Base-by-base conservation (phyloP, 345 rosid species). In the Nephelium lappaceum region DNA sequence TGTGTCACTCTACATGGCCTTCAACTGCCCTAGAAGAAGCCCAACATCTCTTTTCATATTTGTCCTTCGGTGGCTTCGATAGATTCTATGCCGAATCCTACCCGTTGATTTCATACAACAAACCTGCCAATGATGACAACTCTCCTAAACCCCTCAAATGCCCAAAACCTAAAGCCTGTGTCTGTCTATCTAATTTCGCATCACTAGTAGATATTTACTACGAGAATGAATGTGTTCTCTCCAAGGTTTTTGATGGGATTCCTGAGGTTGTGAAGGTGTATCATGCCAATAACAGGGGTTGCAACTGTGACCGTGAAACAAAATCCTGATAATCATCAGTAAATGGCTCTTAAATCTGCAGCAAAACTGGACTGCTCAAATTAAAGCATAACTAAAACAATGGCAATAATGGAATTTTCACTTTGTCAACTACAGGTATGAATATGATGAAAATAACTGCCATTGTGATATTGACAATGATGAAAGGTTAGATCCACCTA, bases 1-100 rank as follows among this genome's bases (percentile, higher is more conserved):
- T 77, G 11, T 84, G 87, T 67, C 78, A 76, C 53, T 80, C 83
- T 51, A 77, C 81, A 10, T 85, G 89, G 87, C 89, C 90, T 64
- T 89, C 87, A 18, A 80, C 87, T 6, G 45, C 78, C 6, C 75
- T 77, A 18, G 36, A 77, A 8, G 83, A 76, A 71, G 77, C 78
- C 6, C 58, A 69, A n/a, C 70, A 53, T 0, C 78, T 63, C 0
- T 14, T 79, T 58, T 39, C 78, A 0, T 42, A 76, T 23, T 68
- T 68, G 2, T 1, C 70, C 9, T 4, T 23, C 0, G 45, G 69
- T 11, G 84, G 78, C 61, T 86, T 84, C 77, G 16, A 69, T 65
- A 73, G 72, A 18, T 76, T 88, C 77, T 84, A 83, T 64, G 78
- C 81, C 5, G 82, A 85, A 24, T 82, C 88, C 25, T 83, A 65